These are phyloP conservation scores for Thalassiosira oceanica DNA, from an alignment of 352 stramenopile species.

Conservation along the genomic window DNA sequence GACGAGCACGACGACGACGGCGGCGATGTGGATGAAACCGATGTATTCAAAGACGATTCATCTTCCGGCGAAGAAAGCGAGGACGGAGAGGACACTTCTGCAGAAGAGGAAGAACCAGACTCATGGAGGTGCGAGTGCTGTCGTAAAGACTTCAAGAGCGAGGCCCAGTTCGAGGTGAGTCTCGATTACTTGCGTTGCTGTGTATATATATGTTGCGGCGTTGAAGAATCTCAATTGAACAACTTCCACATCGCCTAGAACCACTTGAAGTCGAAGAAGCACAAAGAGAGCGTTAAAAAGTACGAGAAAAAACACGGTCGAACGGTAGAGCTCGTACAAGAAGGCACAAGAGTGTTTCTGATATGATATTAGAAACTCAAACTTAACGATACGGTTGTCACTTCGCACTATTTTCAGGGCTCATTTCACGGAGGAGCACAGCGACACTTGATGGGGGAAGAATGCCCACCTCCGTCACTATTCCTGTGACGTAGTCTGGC, in stretches of 20 bases:
- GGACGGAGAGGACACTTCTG: too few species aligned
- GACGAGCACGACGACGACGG: constrained; percentile 17
- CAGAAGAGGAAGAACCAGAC: constrained; percentile 69
- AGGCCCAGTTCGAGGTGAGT: constrained; percentile 82
- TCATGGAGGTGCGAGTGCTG: constrained; percentile 83
- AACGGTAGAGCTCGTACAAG: too few species aligned
- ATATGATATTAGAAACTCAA: too few species aligned
- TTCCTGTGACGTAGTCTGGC: constrained; percentile 93
- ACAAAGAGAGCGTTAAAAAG: constrained; percentile 79
- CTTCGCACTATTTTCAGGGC: too few species aligned
- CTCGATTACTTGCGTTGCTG: too few species aligned
- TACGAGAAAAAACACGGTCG: constrained; percentile 53
- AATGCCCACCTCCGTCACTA: constrained; percentile 97
- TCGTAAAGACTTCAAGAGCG: constrained; percentile 86
- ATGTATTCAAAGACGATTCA: constrained; percentile 13
- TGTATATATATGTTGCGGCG: too few species aligned
- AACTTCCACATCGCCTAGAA: too few species aligned
- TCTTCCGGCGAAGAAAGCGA: constrained; percentile 4
- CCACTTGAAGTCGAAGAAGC: constrained; percentile 84
- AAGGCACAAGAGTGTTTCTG: too few species aligned
- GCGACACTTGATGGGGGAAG: constrained; percentile 96
- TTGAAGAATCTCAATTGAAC: too few species aligned
- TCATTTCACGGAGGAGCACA: constrained; percentile 93
- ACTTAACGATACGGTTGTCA: too few species aligned
- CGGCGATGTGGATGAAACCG: constrained; percentile 3